These are phyloP conservation scores for Panicum hallii DNA, from an alignment of 202 grass and related monocot genomes.

Conservation along the genomic window DNA sequence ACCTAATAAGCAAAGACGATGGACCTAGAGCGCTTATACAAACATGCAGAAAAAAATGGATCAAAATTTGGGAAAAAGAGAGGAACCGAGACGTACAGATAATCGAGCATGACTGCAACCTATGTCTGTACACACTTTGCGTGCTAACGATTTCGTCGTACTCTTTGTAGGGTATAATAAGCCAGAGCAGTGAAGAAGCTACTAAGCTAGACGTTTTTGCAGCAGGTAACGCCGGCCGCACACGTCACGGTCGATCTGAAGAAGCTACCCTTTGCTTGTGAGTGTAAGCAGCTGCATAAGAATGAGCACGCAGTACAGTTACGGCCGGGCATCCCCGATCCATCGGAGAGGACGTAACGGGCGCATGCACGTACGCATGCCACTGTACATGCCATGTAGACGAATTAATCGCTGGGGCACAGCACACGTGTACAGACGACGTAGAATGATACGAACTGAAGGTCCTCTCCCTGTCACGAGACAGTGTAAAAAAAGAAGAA, in stretches of 20 bases:
- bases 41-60: not conserved
- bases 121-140: not conserved
- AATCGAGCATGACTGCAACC: not conserved
- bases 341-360: not conserved
- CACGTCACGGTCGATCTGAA: not conserved
- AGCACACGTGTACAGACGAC: not conserved
- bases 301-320: not conserved
- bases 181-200: not conserved
- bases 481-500: too few relatives aligned
- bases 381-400: not conserved
- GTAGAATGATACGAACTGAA: too few relatives aligned
- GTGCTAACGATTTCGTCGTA: not conserved
- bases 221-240: not conserved
- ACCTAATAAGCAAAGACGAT: not conserved
- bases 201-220: not conserved
- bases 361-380: not conserved
- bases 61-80: not conserved
- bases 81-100: not conserved
- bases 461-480: too few relatives aligned
- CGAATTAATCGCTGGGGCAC: not conserved
- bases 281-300: not conserved
- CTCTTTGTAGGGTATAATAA: not conserved
- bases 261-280: not conserved
- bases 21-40: not conserved
- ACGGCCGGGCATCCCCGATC: not conserved